A percentile compares a stretch with the other conserved stretches of the same genome.
phyloP scores from a whole-genome alignment of 164 flowering plant genomes.

The Magnolia sinica region DNA sequence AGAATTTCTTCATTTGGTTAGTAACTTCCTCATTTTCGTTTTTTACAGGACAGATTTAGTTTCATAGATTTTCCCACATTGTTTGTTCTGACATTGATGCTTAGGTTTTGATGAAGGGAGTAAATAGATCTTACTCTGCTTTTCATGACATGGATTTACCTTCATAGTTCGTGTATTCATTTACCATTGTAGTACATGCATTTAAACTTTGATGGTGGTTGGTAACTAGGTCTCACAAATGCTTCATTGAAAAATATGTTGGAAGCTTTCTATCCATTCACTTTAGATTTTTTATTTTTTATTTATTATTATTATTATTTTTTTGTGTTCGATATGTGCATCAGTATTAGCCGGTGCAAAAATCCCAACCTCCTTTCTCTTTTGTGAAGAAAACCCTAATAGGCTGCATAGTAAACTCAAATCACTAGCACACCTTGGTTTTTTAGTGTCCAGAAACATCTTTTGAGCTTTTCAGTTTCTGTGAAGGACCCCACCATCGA shows the following conservation, averaged over 20 bases:
- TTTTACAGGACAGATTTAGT: not conserved
- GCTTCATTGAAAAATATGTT: not conserved
- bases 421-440: too few relatives aligned
- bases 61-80: not conserved
- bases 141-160: not conserved
- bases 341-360: too few relatives aligned
- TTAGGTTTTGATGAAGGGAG: not conserved
- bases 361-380: too few relatives aligned
- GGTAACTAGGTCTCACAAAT: not conserved
- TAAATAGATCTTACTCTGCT: not conserved
- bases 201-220: not conserved
- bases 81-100: not conserved
- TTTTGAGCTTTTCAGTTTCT: too few relatives aligned
- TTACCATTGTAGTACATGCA: not conserved
- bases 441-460: too few relatives aligned
- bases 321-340: too few relatives aligned
- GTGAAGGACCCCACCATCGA: too few relatives aligned
- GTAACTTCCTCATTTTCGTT: constrained; percentile 20
- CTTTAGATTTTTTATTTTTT: too few relatives aligned
- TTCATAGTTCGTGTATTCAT: not conserved
- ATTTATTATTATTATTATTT: too few relatives aligned
- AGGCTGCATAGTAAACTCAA: too few relatives aligned
- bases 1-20: constrained; percentile 58
- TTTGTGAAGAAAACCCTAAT: too few relatives aligned
- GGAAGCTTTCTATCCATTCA: not conserved